A percentile compares a stretch with the other conserved stretches of the same genome.
Evolutionary conservation across 495 filamentous ascomycete genomes (phyloP).

Genomic region (Xylaria grammica): DNA sequence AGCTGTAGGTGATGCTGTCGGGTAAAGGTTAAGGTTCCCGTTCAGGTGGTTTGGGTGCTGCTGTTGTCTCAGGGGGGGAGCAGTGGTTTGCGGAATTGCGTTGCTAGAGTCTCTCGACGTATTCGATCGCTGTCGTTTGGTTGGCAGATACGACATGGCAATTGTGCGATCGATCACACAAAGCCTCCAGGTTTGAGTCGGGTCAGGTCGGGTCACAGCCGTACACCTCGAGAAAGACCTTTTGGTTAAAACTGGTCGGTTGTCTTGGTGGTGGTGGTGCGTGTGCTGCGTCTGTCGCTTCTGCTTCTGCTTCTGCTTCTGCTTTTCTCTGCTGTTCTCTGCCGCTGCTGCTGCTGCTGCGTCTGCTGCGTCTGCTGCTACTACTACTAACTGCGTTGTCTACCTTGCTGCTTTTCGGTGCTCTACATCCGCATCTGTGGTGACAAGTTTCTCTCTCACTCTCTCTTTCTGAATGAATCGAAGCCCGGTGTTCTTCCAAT

Average conservation of each 20-base stretch:
- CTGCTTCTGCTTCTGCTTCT: neutral
- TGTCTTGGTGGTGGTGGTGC: neutral
- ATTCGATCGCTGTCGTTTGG: slow-evolving; percentile 44
- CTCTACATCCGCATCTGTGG: slow-evolving; percentile 16
- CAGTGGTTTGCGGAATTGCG: slow-evolving; percentile 32
- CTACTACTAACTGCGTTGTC: neutral
- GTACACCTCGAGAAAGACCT: neutral
- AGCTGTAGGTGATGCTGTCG: slow-evolving; percentile 26
- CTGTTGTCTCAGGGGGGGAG: slow-evolving; percentile 34
- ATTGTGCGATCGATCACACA: slow-evolving; percentile 26
- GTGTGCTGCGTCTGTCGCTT: neutral
- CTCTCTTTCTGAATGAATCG: neutral
- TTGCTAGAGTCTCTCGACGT: slow-evolving; percentile 41
- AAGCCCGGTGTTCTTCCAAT: slow-evolving; percentile 8
- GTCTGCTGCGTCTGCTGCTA: neutral
- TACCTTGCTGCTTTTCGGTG: neutral
- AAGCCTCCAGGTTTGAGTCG: neutral
- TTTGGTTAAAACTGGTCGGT: neutral
- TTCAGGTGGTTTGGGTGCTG: slow-evolving; percentile 20
- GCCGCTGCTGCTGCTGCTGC: neutral
- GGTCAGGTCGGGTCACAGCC: slow-evolving; percentile 2
- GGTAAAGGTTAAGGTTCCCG: slow-evolving; percentile 24
- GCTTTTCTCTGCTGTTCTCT: neutral
- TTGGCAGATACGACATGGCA: slow-evolving; percentile 43
- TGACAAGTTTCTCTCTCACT: slow-evolving; percentile 1